These are phyloP conservation scores for Lanmaoa pseudosensibilis DNA, from an alignment of 768 basidiomycete genomes.

Conservation along the genomic window DNA sequence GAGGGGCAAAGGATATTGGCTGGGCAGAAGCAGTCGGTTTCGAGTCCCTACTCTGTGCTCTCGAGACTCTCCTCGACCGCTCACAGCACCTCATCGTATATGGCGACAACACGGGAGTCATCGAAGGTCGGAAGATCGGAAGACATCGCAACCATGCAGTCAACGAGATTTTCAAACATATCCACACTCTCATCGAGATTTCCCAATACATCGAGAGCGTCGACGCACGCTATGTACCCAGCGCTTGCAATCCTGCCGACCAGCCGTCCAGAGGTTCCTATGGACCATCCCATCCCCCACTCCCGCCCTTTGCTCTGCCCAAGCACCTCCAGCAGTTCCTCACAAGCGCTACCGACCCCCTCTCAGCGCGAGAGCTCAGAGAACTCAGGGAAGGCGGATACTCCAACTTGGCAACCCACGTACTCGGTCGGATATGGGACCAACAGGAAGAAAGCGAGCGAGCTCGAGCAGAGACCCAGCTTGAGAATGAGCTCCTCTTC, in stretches of 20 bases:
- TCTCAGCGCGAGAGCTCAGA: neutral
- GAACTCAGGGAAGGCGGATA: neutral
- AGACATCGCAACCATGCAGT: neutral
- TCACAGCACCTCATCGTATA: neutral
- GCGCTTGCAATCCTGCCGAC: neutral
- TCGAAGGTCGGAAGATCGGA: neutral
- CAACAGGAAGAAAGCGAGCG: neutral
- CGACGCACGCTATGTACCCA: neutral
- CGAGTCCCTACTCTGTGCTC: neutral
- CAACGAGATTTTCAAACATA: neutral
- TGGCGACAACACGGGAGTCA: neutral
- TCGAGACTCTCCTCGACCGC: neutral
- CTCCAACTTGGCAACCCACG: fast-evolving
- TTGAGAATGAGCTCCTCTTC: neutral
- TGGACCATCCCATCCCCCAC: neutral
- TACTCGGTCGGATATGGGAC: no score
- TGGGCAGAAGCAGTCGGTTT: neutral
- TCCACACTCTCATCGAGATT: neutral
- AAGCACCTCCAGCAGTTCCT: neutral
- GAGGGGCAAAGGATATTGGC: neutral
- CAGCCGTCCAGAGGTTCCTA: neutral
- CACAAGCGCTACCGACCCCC: neutral
- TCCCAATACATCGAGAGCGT: neutral
- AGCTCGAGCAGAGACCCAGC: neutral
- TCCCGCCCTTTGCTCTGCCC: neutral